These are phyloP conservation scores for Pseudonitzschia delicatissima DNA, from an alignment of 108 stramenopile species.

Conservation along the genomic window DNA sequence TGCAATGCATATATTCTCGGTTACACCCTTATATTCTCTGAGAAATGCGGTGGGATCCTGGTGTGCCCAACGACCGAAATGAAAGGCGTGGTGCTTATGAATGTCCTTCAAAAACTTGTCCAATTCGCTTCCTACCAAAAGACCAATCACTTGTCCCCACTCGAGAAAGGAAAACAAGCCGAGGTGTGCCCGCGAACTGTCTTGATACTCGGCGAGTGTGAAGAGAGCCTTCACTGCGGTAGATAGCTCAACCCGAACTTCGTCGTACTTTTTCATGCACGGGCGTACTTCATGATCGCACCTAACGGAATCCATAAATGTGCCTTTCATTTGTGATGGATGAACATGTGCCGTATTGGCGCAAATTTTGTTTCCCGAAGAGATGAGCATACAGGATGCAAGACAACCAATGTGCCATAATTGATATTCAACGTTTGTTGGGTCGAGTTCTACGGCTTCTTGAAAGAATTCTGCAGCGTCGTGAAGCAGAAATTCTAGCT, in stretches of 20 bases:
- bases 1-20: neutral
- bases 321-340: constrained; percentile 26
- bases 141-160: constrained; percentile 42
- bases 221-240: constrained; percentile 23
- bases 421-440: constrained; percentile 28
- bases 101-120: constrained; percentile 6
- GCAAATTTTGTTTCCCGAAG: constrained; percentile 45
- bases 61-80: constrained; percentile 14
- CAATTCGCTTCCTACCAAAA: constrained; percentile 26
- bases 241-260: constrained; percentile 26
- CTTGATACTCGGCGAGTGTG: constrained; percentile 18
- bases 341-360: constrained; percentile 10
- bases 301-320: neutral
- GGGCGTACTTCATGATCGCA: constrained; percentile 27
- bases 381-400: constrained; percentile 31
- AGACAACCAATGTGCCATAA: constrained; percentile 40
- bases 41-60: constrained; percentile 12
- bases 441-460: constrained; percentile 24
- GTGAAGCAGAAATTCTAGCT: constrained; percentile 36
- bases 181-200: constrained; percentile 13
- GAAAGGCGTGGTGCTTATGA: constrained; percentile 12
- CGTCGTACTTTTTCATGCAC: constrained; percentile 38
- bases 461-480: constrained; percentile 26
- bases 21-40: neutral
- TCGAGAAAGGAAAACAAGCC: constrained; percentile 34